Evolutionary conservation across 108 stramenopile genomes (phyloP).

Genomic region (Nannochloropsis granulata): DNA sequence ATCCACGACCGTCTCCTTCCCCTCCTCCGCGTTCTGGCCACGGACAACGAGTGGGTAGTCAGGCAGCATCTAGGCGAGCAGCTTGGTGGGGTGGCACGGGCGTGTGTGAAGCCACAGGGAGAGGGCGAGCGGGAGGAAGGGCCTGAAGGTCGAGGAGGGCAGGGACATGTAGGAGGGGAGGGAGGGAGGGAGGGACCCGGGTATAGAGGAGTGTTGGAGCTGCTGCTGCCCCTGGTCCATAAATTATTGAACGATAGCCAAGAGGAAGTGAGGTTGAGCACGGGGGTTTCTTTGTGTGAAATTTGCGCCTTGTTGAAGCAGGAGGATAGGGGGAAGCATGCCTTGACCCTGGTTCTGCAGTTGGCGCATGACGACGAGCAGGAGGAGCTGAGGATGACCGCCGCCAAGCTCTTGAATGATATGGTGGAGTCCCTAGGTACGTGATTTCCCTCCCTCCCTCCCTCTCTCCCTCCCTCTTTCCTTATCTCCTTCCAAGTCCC

Average conservation of each 20-base stretch:
- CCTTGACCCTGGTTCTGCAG: conserved; percentile 46
- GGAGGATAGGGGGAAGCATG: conserved; percentile 41
- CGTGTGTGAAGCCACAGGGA: conserved; percentile 29
- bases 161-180: neutral
- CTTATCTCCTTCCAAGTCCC: neutral
- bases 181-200: conserved; percentile 8
- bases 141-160: neutral
- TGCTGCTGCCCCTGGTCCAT: conserved; percentile 25
- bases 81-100: conserved; percentile 49
- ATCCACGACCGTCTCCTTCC: neutral
- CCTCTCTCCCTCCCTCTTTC: neutral
- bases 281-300: conserved; percentile 26
- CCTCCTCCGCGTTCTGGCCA: neutral
- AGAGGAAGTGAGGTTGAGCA: conserved; percentile 33
- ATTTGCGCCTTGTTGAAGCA: conserved; percentile 23
- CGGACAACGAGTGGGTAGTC: conserved; percentile 68
- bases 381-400: conserved; percentile 85
- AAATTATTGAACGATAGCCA: conserved; percentile 29
- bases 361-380: conserved; percentile 46
- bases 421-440: conserved; percentile 42
- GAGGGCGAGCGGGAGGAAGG: neutral
- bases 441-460: neutral
- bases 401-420: conserved; percentile 69
- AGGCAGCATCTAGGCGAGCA: conserved; percentile 72
- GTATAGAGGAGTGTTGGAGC: conserved; percentile 19